A percentile compares a stretch with the other conserved stretches of the same genome.
phyloP scores from a whole-genome alignment of 495 filamentous ascomycete genomes.

The Hypoxylon cercidicola region DNA sequence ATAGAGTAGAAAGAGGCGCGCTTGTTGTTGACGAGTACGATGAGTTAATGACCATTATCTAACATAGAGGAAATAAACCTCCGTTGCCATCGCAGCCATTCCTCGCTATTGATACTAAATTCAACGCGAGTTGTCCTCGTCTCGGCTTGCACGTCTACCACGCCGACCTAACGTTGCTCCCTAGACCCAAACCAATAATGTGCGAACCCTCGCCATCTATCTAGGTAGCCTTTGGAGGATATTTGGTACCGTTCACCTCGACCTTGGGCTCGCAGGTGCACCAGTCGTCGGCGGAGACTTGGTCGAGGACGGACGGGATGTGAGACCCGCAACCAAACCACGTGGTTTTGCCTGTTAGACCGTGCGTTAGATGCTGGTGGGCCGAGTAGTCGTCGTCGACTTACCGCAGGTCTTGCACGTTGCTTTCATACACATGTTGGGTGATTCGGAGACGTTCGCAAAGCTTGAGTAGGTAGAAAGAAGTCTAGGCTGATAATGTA shows the following conservation, averaged over 20 bases:
- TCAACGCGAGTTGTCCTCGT: too few relatives aligned
- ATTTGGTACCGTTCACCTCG: constrained; percentile 67
- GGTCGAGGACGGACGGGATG: constrained; percentile 73
- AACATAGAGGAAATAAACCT: not conserved
- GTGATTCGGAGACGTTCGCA: not conserved
- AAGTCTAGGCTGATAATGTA: not conserved
- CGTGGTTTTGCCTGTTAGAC: constrained; percentile 66
- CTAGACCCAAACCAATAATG: too few relatives aligned
- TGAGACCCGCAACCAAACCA: constrained; percentile 80
- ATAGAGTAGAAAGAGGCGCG: not conserved
- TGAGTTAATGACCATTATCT: not conserved
- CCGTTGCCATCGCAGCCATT: too few relatives aligned
- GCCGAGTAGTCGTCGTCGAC: constrained; percentile 10
- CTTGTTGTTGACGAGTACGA: not conserved
- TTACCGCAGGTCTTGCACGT: constrained; percentile 44
- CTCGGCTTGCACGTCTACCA: too few relatives aligned
- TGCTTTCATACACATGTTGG: constrained; percentile 48
- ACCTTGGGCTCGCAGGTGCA: constrained; percentile 73
- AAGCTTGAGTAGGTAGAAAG: not conserved
- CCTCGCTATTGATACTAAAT: not conserved
- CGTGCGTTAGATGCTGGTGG: not conserved
- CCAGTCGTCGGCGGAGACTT: constrained; percentile 65
- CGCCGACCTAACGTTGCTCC: too few relatives aligned
- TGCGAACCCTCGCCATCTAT: too few relatives aligned
- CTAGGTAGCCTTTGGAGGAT: constrained; percentile 64